These are phyloP conservation scores for Batkoa obscura DNA, from an alignment of 371 early-diverging fungal genomes.

Conservation along the genomic window DNA sequence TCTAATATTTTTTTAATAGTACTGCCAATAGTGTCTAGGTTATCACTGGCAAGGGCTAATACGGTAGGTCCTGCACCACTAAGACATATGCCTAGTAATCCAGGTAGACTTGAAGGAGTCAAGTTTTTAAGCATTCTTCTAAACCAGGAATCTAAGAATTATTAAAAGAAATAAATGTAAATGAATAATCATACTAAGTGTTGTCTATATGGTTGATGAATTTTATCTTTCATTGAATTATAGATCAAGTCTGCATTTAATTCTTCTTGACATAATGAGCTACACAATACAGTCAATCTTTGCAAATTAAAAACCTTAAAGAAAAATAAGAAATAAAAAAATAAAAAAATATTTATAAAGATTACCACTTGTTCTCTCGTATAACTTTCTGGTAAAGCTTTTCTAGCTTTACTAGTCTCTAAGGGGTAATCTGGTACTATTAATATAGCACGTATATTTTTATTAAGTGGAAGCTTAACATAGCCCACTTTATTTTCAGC, in stretches of 20 bases:
- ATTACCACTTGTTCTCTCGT: slow-evolving; percentile 59
- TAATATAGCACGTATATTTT: slow-evolving; percentile 58
- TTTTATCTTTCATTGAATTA: slow-evolving; percentile 81
- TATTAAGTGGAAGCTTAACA: slow-evolving; percentile 24
- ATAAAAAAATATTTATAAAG: slow-evolving; percentile 3
- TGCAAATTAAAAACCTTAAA: slow-evolving; percentile 81
- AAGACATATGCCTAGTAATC: slow-evolving; percentile 78
- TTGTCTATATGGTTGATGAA: slow-evolving; percentile 87
- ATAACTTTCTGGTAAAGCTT: slow-evolving; percentile 64
- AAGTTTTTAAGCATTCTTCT: slow-evolving; percentile 52
- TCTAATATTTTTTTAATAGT: slow-evolving; percentile 4
- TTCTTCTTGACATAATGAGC: slow-evolving; percentile 47
- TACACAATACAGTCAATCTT: slow-evolving; percentile 69
- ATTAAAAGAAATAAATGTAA: background rate
- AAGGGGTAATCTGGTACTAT: slow-evolving; percentile 83
- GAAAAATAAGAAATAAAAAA: background rate
- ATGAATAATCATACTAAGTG: slow-evolving; percentile 36
- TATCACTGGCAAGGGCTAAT: slow-evolving; percentile 56
- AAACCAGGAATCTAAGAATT: slow-evolving; percentile 61
- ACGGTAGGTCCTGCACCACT: slow-evolving; percentile 95
- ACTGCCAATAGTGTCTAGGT: slow-evolving; percentile 53
- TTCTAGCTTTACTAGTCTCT: slow-evolving; percentile 75
- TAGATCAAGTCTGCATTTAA: slow-evolving; percentile 52
- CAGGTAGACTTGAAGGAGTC: slow-evolving; percentile 52
- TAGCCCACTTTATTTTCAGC: too few relatives aligned